Evolutionary conservation across 768 basidiomycete species (phyloP).

Genomic region (Russula emetica): DNA sequence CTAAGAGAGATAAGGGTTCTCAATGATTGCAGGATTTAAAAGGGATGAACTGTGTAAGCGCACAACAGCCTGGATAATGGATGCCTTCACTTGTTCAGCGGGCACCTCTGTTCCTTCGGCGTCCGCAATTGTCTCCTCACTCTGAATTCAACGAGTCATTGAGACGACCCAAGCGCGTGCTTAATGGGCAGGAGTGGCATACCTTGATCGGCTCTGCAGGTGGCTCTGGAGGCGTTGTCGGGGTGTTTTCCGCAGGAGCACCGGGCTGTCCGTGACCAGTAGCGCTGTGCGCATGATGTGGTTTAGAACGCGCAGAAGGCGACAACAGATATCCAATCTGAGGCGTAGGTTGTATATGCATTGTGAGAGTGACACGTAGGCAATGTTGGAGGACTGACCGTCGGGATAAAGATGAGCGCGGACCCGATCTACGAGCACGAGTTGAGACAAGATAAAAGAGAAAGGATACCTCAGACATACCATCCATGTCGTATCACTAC

Average conservation of each 20-base stretch:
- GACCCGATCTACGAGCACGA: constrained; percentile 20
- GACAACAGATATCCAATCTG: constrained; percentile 26
- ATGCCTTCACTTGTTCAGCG: constrained; percentile 31
- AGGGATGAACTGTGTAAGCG: neutral
- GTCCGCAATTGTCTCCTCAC: constrained; percentile 27
- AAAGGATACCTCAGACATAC: constrained; percentile 3
- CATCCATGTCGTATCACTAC: constrained; percentile 23
- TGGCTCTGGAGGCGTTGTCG: constrained; percentile 35
- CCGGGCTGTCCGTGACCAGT: constrained; percentile 52
- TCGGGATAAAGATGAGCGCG: constrained; percentile 24
- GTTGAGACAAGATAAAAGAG: neutral
- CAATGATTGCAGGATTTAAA: neutral
- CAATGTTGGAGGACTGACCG: constrained; percentile 16
- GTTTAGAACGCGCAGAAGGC: constrained; percentile 23
- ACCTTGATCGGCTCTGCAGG: constrained; percentile 11
- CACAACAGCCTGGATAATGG: constrained; percentile 30
- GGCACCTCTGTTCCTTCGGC: constrained; percentile 32
- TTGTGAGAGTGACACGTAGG: constrained; percentile 33
- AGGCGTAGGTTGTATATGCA: neutral
- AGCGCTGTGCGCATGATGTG: constrained; percentile 44
- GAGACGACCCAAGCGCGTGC: neutral
- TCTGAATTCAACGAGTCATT: neutral
- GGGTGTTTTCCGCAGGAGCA: constrained; percentile 47
- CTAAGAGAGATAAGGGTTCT: constrained; percentile 13
- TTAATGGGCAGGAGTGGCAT: neutral